phyloP scores from a whole-genome alignment of 768 basidiomycete species.

The Candolleomyces eurysporus region DNA sequence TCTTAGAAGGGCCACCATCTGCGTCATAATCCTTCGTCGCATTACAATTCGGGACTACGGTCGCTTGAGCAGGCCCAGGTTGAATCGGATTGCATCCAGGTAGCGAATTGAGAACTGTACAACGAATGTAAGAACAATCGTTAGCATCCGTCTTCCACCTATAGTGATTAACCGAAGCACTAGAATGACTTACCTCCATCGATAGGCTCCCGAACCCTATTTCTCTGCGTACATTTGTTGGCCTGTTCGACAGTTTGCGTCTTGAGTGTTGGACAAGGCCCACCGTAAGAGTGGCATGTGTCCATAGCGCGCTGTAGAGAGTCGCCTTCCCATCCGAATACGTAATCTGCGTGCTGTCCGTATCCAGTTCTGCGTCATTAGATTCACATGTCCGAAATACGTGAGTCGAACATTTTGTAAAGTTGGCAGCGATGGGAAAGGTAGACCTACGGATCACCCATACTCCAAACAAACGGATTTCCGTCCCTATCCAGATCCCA shows the following conservation, averaged over 20 bases:
- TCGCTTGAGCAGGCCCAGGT: background rate
- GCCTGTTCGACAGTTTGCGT: slow-evolving; percentile 1
- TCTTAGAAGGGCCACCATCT: background rate
- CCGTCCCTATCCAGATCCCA: background rate
- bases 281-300: background rate
- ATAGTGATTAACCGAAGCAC: background rate
- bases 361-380: background rate
- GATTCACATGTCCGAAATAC: background rate
- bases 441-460: slow-evolving; percentile 1
- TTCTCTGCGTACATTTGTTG: background rate
- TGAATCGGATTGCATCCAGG: slow-evolving; percentile 2
- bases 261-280: slow-evolving; percentile 1
- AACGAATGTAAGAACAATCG: background rate
- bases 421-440: background rate
- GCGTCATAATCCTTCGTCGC: slow-evolving; percentile 1
- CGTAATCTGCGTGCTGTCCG: slow-evolving; percentile 1
- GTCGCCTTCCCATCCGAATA: slow-evolving; percentile 4
- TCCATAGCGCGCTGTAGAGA: slow-evolving; percentile 3
- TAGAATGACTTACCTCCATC: background rate
- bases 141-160: background rate
- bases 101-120: background rate
- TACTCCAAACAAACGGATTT: slow-evolving; percentile 3
- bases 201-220: background rate
- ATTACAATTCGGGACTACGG: background rate
- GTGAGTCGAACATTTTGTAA: background rate